Percentiles rank a stretch among this genome's conserved stretches.
Conservation (phyloP, 345 rosid genomes). For the Fremontodendron californicum region DNA sequence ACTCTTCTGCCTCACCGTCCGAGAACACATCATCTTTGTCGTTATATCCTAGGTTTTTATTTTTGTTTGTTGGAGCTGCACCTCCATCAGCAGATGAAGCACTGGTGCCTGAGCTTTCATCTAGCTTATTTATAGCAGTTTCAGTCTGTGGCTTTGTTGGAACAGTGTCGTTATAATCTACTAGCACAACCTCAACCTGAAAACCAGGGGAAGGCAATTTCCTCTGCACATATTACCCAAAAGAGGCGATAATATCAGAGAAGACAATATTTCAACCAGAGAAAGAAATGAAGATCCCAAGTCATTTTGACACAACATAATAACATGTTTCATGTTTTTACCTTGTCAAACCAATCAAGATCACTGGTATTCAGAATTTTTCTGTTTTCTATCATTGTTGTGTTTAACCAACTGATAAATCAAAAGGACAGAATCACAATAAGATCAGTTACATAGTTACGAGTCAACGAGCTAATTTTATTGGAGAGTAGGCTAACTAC, state of each 20-base stretch:
- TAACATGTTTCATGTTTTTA: conserved; percentile 16
- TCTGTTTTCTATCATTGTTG: conserved; percentile 77
- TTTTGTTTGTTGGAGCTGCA: conserved; percentile 34
- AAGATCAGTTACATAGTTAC: conserved; percentile 2
- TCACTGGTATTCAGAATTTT: conserved; percentile 56
- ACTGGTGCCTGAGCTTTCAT: conserved; percentile 39
- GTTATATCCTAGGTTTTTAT: conserved; percentile 30
- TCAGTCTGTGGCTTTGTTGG: conserved; percentile 30
- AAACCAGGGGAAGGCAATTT: conserved; percentile 88
- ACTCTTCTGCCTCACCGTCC: conserved; percentile 53
- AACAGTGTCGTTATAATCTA: conserved; percentile 37
- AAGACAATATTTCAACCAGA: background rate
- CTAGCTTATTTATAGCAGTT: conserved; percentile 33
- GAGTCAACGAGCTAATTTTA: background rate
- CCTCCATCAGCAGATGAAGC: conserved; percentile 29
- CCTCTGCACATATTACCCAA: conserved; percentile 41
- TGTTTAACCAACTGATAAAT: conserved; percentile 72
- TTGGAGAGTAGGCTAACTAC: conserved; percentile 21
- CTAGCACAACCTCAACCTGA: conserved; percentile 70
- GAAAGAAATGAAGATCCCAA: background rate
- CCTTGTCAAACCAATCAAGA: conserved; percentile 80
- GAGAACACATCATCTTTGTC: conserved; percentile 82
- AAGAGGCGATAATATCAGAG: background rate
- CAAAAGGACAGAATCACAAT: conserved; percentile 3
- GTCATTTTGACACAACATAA: background rate